Evolutionary conservation across 1,284 basidiomycete genomes (phyloP), one percentile per base, ranked within the genome.

Genomic region (Heterobasidion occidentale): DNA sequence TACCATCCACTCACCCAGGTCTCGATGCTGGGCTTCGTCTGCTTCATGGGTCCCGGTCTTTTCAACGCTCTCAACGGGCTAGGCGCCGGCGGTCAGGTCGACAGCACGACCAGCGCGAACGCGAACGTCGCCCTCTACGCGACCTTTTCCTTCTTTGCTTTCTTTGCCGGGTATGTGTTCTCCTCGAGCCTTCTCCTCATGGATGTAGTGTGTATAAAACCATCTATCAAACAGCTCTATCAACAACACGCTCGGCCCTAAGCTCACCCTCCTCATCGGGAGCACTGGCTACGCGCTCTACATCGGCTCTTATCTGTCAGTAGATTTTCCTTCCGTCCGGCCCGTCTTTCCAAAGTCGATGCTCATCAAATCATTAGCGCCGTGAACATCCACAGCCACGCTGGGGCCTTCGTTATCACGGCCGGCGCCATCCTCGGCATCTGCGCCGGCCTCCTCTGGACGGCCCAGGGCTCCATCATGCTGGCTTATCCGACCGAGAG

Each of bases 371-470:
- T n/a, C 49, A 46, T 44, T 59, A 88, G 86, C 17, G 81, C 77
- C 14, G 71, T 84, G 61, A 89, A 90, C 63, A 85, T 89, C 52
- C 85, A 88, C 62, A 71, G 76, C 8, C 66, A 74, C 51, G 78
- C 81, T 9, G 76, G 77, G 50, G 73, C 73, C 33, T 92, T 90
- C 63, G 85, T 89, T 54, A 85, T 94, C 61, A 81, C 77, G 35
- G 78, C 90, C 0, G 92, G 92, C 36, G 89, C 89, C 35, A 73
- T 94, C 57, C 83, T 94, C 15, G 92, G 92, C 49, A 65, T 92
- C 53, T 92, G 89, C 64, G 92, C 93, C 12, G 89, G 88, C 50
- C 68, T 94, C 33, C 74, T 94, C n/a, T 92, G 90, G 91, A 86
- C 88, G 0, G 88, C 88, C 1, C 92, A 94, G 65, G 91, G 91